phyloP scores from a whole-genome alignment of 768 basidiomycete species.

The Pisolithus orientalis region DNA sequence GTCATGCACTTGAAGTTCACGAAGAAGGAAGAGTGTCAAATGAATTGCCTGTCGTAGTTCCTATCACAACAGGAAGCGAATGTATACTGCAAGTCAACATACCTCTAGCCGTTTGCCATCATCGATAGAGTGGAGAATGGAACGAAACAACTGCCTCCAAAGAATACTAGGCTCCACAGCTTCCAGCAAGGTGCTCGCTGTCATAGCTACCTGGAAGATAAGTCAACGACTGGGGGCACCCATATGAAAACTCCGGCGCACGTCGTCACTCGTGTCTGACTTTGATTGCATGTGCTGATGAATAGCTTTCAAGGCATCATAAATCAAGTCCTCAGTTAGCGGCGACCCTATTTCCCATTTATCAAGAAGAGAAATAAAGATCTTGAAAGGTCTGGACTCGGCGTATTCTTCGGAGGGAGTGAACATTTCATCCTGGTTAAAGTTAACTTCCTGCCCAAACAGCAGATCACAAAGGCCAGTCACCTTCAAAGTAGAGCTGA shows the following conservation, averaged over 20 bases:
- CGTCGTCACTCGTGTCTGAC: slow-evolving; percentile 55
- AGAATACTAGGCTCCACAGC: slow-evolving; percentile 84
- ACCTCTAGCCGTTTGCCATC: slow-evolving; percentile 45
- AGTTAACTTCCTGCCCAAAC: slow-evolving; percentile 9
- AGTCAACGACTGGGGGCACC: neutral
- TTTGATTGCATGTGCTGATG: slow-evolving; percentile 47
- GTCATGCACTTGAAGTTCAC: slow-evolving; percentile 71
- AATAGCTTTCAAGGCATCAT: slow-evolving; percentile 75
- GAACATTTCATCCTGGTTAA: slow-evolving; percentile 66
- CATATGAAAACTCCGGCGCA: slow-evolving; percentile 25
- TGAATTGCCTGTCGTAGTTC: slow-evolving; percentile 46
- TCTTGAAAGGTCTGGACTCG: slow-evolving; percentile 86
- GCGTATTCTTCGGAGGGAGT: slow-evolving; percentile 65
- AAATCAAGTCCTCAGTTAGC: slow-evolving; percentile 71
- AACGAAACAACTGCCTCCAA: slow-evolving; percentile 70
- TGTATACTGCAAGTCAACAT: slow-evolving; percentile 4
- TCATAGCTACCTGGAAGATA: slow-evolving; percentile 56
- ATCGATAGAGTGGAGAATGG: slow-evolving; percentile 50
- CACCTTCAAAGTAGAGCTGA: slow-evolving; percentile 67
- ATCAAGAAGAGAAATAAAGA: slow-evolving; percentile 90
- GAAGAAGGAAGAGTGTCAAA: slow-evolving; percentile 68
- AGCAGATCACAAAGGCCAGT: slow-evolving; percentile 2
- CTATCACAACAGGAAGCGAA: slow-evolving; percentile 1
- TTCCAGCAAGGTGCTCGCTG: slow-evolving; percentile 85
- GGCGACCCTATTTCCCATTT: slow-evolving; percentile 93